Evolutionary conservation across 805 yeast species (phyloP), one percentile per base, ranked within the genome.

Genomic region (Debaryomyces castellii): DNA sequence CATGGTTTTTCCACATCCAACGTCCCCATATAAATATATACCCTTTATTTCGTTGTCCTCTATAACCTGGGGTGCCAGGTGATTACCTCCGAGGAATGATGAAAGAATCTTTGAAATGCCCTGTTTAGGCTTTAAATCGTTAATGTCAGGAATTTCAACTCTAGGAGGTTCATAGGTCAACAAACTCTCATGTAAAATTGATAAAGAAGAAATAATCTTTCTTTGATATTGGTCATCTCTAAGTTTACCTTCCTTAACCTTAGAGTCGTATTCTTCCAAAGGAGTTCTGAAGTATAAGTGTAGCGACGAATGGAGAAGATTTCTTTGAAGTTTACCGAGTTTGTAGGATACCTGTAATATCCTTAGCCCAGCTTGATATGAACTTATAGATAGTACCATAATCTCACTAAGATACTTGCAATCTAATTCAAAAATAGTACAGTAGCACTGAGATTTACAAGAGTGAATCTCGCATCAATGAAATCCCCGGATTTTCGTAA

Each of bases 1-100:
- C 97, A 94, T 92, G 6, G 99, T 94, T 62, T 94, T 92, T 3
- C 99, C 99, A 66, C 98, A 91, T 1, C 99, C 99, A 36, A 94
- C 99, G 64, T 94, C 98, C 18, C 99, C 99, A 65, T 88, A 94
- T 24, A 94, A 73, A 59, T 94, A 94, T 6, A 94, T 85, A 4
- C 99, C 99, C 52, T 78, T 96, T 11, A 83, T 73, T 2, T 55
- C 56, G 16, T 64, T 64, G 23, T 66, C 71, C 36, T 58, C 64
- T 36, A 49, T 27, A 22, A 17, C 16, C 41, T 43, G 10, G 45
- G 50, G 21, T 43, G 50, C n/a, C 11, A 18, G 24, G 5, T 35
- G 39, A 21, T 40, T 34, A 14, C 41, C 34, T 20, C 39, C 34
- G 5, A 43, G 32, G 12, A 43, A 14, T 3, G 46, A 32, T n/a